Evolutionary conservation across 306 rosid species (phyloP), one percentile per base, ranked within the genome.

Genomic region (Trifolium subterraneum): DNA sequence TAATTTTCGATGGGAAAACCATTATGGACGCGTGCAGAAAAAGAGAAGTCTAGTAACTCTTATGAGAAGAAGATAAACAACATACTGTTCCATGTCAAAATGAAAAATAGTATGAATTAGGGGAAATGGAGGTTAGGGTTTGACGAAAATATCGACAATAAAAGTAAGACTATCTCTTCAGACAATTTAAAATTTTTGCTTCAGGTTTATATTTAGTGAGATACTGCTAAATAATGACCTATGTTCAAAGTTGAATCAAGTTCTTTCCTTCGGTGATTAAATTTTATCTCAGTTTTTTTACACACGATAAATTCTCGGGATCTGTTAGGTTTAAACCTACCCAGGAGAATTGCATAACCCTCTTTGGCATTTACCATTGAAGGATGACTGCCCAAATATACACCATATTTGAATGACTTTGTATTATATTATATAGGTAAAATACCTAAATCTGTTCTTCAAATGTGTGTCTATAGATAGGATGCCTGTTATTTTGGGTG

Each of bases 401-500:
- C 64, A 38, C 45, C 58, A 35, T 72, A 77, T 59, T 75, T 50
- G 65, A 73, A 20, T 81, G 61, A 60, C 73, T 14, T 12, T 39
- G 44, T 71, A 68, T 71, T 76, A 10, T 71, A 68, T 71, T 76
- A 10, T 70, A 11, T 42, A 6, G 54, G 29, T 20, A 13, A 80
- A 71, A 59, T 56, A 3, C 42, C 71, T 23, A 76, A 68, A 59
- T 64, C 0, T 31, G 18, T 39, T 47, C 74, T 75, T 78, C 29
- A 72, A 61, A 68, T 70, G 54, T 52, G 58, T 38, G 71, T 38
- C 64, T 84, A 81, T 68, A 88, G 98, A 89, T 79, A 87, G 97
- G 83, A 94, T 93, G 98, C 98, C 98, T 67, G 93, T 89, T 77
- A 87, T 93, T 78, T 84, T 91, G 76, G 88, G 95, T n/a, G 88